These are phyloP conservation scores for Xylaria arbuscula DNA, from an alignment of 2,329 filamentous ascomycete genomes.

Conservation along the genomic window DNA sequence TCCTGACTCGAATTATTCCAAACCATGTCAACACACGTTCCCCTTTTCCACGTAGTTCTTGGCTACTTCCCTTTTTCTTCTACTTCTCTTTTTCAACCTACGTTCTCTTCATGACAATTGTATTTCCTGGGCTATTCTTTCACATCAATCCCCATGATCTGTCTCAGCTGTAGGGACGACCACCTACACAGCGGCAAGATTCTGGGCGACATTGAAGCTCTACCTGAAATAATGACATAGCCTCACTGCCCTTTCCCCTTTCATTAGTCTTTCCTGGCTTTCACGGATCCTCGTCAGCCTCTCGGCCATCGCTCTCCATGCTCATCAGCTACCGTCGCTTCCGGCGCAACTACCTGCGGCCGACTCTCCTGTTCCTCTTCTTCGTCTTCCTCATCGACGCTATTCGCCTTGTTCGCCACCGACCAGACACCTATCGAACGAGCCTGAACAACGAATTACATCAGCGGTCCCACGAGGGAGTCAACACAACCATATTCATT, in stretches of 20 bases:
- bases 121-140: slow-evolving; percentile 23
- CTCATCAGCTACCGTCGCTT: slow-evolving; percentile 51
- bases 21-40: slow-evolving; percentile 22
- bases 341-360: slow-evolving; percentile 52
- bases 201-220: slow-evolving; percentile 16
- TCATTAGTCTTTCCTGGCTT: slow-evolving; percentile 8
- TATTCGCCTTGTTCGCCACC: slow-evolving; percentile 47
- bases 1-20: slow-evolving; percentile 16
- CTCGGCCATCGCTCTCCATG: slow-evolving; percentile 48
- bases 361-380: slow-evolving; percentile 48
- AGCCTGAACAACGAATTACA: slow-evolving; percentile 38
- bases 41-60: slow-evolving; percentile 35
- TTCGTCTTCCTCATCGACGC: slow-evolving; percentile 52
- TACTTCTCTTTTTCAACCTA: slow-evolving; percentile 35
- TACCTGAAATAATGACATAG: slow-evolving; percentile 38
- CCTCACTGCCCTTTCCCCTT: slow-evolving; percentile 20
- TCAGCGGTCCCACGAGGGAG: slow-evolving; percentile 37
- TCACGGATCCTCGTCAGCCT: neutral
- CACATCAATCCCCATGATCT: slow-evolving; percentile 24
- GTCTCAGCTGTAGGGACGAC: slow-evolving; percentile 22
- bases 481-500: slow-evolving; percentile 66
- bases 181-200: slow-evolving; percentile 10
- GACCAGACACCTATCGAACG: slow-evolving; percentile 49
- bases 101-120: slow-evolving; percentile 29
- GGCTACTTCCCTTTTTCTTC: slow-evolving; percentile 38